phyloP scores from a whole-genome alignment of 208 protist genomes.

The Balamuthia mandrillaris region DNA sequence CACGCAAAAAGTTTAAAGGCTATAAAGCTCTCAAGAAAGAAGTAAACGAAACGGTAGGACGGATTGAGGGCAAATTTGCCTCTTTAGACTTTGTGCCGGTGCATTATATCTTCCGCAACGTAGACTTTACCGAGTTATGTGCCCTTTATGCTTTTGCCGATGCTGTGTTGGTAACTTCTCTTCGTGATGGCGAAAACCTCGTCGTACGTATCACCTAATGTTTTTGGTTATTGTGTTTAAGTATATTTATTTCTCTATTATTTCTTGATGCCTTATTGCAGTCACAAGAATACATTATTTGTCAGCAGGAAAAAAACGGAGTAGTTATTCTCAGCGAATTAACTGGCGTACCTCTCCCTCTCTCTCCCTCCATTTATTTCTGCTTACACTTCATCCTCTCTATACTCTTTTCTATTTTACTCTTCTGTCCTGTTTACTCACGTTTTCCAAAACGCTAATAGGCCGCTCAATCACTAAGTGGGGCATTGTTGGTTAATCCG shows the following conservation, averaged over 20 bases:
- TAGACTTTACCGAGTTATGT: neutral
- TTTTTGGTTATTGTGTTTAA: neutral
- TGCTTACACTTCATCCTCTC: neutral
- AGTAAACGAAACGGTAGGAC: constrained; percentile 9
- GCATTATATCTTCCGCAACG: neutral
- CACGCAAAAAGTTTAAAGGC: neutral
- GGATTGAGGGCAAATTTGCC: constrained; percentile 1
- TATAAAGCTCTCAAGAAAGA: constrained; percentile 28
- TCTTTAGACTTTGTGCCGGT: constrained; percentile 1
- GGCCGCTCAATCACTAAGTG: constrained; percentile 14
- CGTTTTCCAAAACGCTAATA: no score
- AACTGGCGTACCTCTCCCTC: constrained; percentile 57
- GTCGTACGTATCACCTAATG: neutral
- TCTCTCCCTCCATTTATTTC: constrained; percentile 22
- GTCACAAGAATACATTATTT: constrained; percentile 52
- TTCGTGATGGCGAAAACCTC: neutral
- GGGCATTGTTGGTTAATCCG: constrained; percentile 12
- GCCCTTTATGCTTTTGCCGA: constrained; percentile 5
- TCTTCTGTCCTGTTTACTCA: no score
- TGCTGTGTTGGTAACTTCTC: neutral
- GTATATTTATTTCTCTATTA: neutral
- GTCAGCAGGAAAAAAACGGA: constrained; percentile 46
- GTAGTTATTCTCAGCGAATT: constrained; percentile 71
- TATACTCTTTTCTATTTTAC: neutral
- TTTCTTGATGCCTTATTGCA: neutral